phyloP scores from a whole-genome alignment of 2,329 filamentous ascomycete genomes.

The Dryadomyces quercivorus region DNA sequence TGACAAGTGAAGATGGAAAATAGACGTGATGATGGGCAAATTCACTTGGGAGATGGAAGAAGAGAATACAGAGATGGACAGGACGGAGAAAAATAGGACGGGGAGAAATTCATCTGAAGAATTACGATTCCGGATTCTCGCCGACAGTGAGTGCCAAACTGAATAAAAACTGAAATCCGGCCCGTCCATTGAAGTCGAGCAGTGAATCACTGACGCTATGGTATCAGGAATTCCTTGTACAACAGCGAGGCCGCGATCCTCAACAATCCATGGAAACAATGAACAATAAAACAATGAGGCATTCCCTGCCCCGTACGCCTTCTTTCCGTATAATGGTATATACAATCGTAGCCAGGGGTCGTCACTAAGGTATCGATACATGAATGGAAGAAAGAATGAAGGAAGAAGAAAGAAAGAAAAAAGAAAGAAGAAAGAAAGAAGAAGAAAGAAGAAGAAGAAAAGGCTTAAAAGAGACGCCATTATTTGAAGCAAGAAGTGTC shows the following conservation, averaged over 20 bases:
- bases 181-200: not conserved
- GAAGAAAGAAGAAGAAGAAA: no score
- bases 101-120: not conserved
- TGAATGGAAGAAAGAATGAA: not conserved
- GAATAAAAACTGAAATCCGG: not conserved
- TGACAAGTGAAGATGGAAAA: not conserved
- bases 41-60: not conserved
- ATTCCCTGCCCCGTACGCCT: not conserved
- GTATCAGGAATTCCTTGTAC: not conserved
- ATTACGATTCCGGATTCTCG: not conserved
- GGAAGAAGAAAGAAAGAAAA: not conserved
- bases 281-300: not conserved
- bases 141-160: not conserved
- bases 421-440: not conserved
- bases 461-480: not conserved
- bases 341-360: not conserved
- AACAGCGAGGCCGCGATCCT: not conserved
- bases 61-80: not conserved
- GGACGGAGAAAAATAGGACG: not conserved
- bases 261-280: not conserved
- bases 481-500: not conserved
- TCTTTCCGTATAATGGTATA: not conserved
- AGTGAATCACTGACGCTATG: not conserved
- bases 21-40: not conserved
- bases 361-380: no score